Percentiles rank a stretch among this genome's conserved stretches.
These are phyloP conservation scores for Pichia sp. DNA, from an alignment of 1,139 yeast species.

Conservation along the genomic window DNA sequence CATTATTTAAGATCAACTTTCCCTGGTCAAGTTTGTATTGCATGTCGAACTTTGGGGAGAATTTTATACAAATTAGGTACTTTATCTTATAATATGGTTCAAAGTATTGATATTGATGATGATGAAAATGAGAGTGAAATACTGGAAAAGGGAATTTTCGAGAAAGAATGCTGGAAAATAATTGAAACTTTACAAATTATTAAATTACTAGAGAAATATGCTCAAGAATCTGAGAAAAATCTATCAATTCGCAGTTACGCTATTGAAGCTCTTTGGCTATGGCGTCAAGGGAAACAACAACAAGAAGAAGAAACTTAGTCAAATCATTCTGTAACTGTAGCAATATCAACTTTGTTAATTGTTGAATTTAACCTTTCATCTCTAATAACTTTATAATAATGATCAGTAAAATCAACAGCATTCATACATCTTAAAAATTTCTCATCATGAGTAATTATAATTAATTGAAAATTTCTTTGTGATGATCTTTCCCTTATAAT, in stretches of 20 bases:
- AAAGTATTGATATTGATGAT: conserved; percentile 35
- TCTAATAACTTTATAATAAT: conserved; percentile 73
- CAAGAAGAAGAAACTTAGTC: conserved; percentile 22
- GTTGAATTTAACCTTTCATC: conserved; percentile 75
- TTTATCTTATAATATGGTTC: conserved; percentile 37
- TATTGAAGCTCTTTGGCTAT: conserved; percentile 88
- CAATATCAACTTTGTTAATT: conserved; percentile 34
- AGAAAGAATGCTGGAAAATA: conserved; percentile 67
- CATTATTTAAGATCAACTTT: conserved; percentile 73
- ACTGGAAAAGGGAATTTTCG: conserved; percentile 33
- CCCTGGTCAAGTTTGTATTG: conserved; percentile 79
- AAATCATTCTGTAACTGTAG: conserved; percentile 13
- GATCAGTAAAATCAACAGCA: conserved; percentile 83
- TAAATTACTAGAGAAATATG: conserved; percentile 67
- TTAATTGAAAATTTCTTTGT: conserved; percentile 86
- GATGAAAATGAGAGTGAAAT: conserved; percentile 31
- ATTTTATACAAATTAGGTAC: conserved; percentile 73
- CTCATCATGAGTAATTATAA: conserved; percentile 95
- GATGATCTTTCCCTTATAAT: conserved; percentile 68
- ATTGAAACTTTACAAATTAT: conserved; percentile 58
- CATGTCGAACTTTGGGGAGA: conserved; percentile 82
- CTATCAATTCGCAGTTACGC: conserved; percentile 80
- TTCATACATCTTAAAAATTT: conserved; percentile 78
- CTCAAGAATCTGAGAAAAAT: conserved; percentile 58
- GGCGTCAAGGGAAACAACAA: conserved; percentile 71